Evolutionary conservation across 208 protist genomes (phyloP).

Genomic region (Wallacemonas sp.): DNA sequence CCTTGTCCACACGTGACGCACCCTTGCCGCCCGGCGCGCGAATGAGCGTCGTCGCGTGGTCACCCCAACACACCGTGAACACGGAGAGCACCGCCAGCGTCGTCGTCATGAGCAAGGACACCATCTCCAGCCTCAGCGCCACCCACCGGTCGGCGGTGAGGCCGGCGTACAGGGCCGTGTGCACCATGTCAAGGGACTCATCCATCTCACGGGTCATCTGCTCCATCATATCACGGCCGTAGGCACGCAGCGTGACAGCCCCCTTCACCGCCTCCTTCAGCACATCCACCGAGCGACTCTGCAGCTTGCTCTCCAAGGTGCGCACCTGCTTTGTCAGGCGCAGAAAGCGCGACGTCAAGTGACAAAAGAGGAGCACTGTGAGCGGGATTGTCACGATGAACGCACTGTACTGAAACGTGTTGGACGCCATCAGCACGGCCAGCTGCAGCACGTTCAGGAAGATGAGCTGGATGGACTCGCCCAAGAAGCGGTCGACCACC

Average conservation of each 20-base stretch:
- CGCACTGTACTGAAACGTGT: conserved; percentile 48
- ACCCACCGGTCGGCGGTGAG: conserved; percentile 72
- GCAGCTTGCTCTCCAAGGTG: conserved; percentile 49
- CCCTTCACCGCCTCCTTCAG: conserved; percentile 65
- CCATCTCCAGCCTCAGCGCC: conserved; percentile 60
- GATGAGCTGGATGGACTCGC: conserved; percentile 62
- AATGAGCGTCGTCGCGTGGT: conserved; percentile 13
- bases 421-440: conserved; percentile 57
- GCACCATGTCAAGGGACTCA: conserved; percentile 56
- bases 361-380: conserved; percentile 67
- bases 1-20: conserved; percentile 12
- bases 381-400: conserved; percentile 69
- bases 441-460: conserved; percentile 60
- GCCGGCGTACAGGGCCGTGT: conserved; percentile 45
- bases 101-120: conserved; percentile 63
- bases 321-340: conserved; percentile 69
- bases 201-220: conserved; percentile 48
- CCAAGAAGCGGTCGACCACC: conserved; percentile 56
- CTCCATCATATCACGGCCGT: conserved; percentile 35
- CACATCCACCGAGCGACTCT: conserved; percentile 41
- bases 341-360: conserved; percentile 64
- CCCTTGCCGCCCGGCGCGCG: not conserved
- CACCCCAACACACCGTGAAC: conserved; percentile 27
- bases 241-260: conserved; percentile 61
- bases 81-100: conserved; percentile 60